Evolutionary conservation across 2,329 filamentous ascomycete species (phyloP).

Genomic region (Ophiostoma triangulosporum): DNA sequence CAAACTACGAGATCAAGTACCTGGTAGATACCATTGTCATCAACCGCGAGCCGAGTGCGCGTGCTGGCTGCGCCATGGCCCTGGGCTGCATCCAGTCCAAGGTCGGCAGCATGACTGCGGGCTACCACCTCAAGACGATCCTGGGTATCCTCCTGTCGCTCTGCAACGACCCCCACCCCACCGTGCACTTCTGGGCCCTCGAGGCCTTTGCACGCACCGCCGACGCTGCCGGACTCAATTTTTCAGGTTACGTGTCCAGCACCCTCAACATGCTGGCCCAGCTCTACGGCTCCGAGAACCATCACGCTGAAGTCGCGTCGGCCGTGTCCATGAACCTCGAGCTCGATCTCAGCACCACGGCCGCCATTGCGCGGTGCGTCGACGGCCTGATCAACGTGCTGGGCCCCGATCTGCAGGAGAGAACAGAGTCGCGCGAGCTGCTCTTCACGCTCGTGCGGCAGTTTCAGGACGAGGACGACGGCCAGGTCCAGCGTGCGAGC

Average conservation of each 20-base stretch:
- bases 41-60: conserved; percentile 83
- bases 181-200: conserved; percentile 92
- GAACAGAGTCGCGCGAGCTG: conserved; percentile 79
- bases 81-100: conserved; percentile 88
- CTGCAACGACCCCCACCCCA: conserved; percentile 86
- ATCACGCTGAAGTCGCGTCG: conserved; percentile 71
- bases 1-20: conserved; percentile 71
- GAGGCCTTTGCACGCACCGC: conserved; percentile 77
- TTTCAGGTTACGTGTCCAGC: conserved; percentile 78
- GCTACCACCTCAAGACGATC: conserved; percentile 91
- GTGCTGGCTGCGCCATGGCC: conserved; percentile 88
- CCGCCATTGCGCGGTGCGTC: conserved; percentile 74
- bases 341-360: conserved; percentile 66
- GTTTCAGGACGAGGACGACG: conserved; percentile 63
- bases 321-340: conserved; percentile 82
- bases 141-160: conserved; percentile 97
- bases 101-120: conserved; percentile 93
- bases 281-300: conserved; percentile 80
- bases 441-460: conserved; percentile 77
- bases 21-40: conserved; percentile 88
- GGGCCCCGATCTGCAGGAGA: conserved; percentile 86
- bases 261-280: conserved; percentile 90
- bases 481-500: conserved; percentile 60
- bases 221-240: conserved; percentile 84
- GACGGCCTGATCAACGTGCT: conserved; percentile 96